A percentile compares a stretch with the other conserved stretches of the same genome.
Conservation (phyloP, 208 protist genomes). For the Strigomonas culicis region DNA sequence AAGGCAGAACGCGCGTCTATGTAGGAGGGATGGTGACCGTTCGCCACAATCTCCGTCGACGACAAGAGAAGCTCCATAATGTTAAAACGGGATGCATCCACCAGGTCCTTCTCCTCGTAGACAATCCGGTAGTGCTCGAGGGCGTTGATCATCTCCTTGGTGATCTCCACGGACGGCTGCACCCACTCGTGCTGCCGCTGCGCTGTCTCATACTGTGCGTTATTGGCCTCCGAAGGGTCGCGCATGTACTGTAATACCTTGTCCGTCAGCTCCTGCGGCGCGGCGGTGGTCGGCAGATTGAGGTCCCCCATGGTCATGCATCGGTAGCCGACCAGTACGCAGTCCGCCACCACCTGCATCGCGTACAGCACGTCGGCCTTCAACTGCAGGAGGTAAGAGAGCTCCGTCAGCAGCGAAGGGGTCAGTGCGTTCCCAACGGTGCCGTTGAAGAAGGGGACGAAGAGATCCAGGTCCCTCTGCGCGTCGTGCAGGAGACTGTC, state of each 20-base stretch:
- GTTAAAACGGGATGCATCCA: neutral
- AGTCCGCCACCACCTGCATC: constrained; percentile 28
- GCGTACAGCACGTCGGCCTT: constrained; percentile 33
- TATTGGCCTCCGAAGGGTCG: constrained; percentile 24
- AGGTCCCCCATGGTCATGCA: constrained; percentile 55
- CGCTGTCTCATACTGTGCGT: neutral
- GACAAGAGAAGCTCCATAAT: neutral
- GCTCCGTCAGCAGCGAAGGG: no score
- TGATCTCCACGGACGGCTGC: constrained; percentile 7
- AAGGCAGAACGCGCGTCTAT: neutral
- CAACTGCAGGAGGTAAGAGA: constrained; percentile 18
- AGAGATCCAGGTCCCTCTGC: no score
- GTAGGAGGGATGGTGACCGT: neutral
- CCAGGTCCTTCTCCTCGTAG: constrained; percentile 11
- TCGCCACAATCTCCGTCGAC: neutral
- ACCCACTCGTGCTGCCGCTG: constrained; percentile 15
- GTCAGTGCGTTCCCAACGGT: no score
- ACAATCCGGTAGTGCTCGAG: constrained; percentile 40
- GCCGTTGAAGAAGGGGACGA: no score
- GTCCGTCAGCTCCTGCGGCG: constrained; percentile 41
- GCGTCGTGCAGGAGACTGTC: no score
- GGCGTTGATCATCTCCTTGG: constrained; percentile 28
- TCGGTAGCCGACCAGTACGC: constrained; percentile 35
- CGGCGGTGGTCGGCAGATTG: constrained; percentile 42
- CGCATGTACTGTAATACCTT: constrained; percentile 66